Percentiles rank a stretch among this genome's conserved stretches.
These are phyloP conservation scores for Colletotrichum simmondsii DNA, from an alignment of 2,329 filamentous ascomycete genomes.

Conservation along the genomic window DNA sequence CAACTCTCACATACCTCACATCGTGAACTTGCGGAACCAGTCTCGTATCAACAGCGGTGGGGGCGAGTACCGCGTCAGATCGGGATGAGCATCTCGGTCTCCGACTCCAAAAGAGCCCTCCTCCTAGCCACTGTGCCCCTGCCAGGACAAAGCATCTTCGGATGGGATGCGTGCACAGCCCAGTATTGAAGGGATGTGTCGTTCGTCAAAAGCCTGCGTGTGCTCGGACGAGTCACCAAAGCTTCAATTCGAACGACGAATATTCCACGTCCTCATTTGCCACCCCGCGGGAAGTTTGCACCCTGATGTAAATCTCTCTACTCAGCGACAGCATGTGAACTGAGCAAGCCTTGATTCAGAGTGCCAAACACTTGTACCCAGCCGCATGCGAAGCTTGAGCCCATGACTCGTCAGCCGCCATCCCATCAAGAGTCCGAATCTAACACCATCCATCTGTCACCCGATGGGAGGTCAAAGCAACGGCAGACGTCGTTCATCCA, in stretches of 20 bases:
- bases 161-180: too few species aligned
- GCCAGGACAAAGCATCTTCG: neutral
- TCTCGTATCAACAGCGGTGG: neutral
- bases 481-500: conserved; percentile 19
- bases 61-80: neutral
- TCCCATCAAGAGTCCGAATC: conserved; percentile 6
- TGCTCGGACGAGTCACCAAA: neutral
- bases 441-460: neutral
- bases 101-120: neutral
- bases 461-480: conserved; percentile 1
- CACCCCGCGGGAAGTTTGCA: neutral
- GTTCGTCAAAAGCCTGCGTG: neutral
- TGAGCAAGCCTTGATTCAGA: neutral
- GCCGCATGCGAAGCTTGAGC: conserved; percentile 1
- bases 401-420: conserved; percentile 13
- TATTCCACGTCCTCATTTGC: neutral
- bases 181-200: neutral
- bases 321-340: neutral
- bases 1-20: neutral
- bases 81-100: neutral
- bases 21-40: neutral
- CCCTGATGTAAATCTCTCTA: too few species aligned
- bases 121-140: neutral
- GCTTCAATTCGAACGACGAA: neutral
- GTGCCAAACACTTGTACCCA: neutral